Conservation (phyloP, 768 basidiomycete genomes). For the Lyophyllum decastes region DNA sequence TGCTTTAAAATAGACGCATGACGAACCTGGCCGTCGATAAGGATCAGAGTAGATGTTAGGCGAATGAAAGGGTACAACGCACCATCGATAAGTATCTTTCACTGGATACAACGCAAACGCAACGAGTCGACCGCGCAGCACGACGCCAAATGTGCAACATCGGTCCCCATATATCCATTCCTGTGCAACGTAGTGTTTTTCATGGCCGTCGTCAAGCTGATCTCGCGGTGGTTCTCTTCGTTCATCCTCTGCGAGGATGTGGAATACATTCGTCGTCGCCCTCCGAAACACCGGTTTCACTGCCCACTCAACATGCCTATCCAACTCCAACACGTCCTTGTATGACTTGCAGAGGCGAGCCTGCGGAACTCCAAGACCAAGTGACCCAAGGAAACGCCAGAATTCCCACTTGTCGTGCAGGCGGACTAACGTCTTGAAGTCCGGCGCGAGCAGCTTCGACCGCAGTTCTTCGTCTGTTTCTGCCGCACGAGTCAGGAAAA, state of each 20-base stretch:
- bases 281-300: background rate
- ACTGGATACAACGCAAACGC: slow-evolving; percentile 19
- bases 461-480: slow-evolving; percentile 13
- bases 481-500: slow-evolving; percentile 7
- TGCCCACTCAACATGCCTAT: background rate
- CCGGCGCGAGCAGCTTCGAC: slow-evolving; percentile 16
- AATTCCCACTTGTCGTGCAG: slow-evolving; percentile 26
- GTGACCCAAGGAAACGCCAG: slow-evolving; percentile 8
- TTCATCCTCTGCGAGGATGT: background rate
- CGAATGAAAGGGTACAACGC: background rate
- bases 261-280: background rate
- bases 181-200: slow-evolving; percentile 20
- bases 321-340: background rate
- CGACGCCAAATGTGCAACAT: slow-evolving; percentile 21
- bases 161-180: slow-evolving; percentile 19
- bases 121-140: slow-evolving; percentile 14
- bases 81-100: slow-evolving; percentile 23
- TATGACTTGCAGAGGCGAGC: background rate
- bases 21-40: background rate
- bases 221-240: slow-evolving; percentile 10
- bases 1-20: background rate
- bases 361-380: slow-evolving; percentile 6
- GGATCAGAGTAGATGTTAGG: background rate
- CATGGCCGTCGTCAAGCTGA: slow-evolving; percentile 11
- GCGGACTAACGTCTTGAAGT: slow-evolving; percentile 15